These are phyloP conservation scores for Phytophthora pluvialis DNA, from an alignment of 352 stramenopile species.

Conservation along the genomic window DNA sequence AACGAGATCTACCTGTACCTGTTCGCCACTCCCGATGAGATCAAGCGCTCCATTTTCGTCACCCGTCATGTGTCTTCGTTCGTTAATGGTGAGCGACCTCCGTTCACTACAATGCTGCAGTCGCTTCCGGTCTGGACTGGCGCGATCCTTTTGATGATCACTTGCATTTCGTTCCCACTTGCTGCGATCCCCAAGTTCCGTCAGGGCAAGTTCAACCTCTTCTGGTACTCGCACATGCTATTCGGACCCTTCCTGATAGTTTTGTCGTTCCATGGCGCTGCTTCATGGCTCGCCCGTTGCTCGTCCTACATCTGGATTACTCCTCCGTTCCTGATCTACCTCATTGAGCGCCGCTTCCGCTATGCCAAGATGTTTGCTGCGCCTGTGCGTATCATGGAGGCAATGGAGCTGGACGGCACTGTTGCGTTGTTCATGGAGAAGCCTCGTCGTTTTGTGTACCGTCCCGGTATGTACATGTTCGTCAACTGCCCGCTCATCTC, in stretches of 20 bases:
- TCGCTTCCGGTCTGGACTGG: constrained; percentile 74
- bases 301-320: constrained; percentile 73
- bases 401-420: constrained; percentile 69
- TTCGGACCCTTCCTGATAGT: constrained; percentile 76
- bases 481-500: constrained; percentile 88
- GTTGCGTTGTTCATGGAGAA: constrained; percentile 82
- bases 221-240: constrained; percentile 87
- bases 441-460: constrained; percentile 73
- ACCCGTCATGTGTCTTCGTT: constrained; percentile 58
- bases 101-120: constrained; percentile 74
- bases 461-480: constrained; percentile 89
- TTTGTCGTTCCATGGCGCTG: constrained; percentile 65
- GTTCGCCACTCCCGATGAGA: constrained; percentile 64
- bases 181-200: constrained; percentile 78
- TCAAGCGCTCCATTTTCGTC: constrained; percentile 67
- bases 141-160: constrained; percentile 72
- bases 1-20: constrained; percentile 81
- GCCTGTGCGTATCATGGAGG: constrained; percentile 71
- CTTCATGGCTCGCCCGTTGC: constrained; percentile 63
- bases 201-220: constrained; percentile 80
- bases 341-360: constrained; percentile 71
- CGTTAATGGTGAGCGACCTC: constrained; percentile 51
- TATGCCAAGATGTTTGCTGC: constrained; percentile 76
- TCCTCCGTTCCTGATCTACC: constrained; percentile 73
- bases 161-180: constrained; percentile 69